Evolutionary conservation across 805 yeast species (phyloP).

Genomic region (Myxozyma lipomycoides): DNA sequence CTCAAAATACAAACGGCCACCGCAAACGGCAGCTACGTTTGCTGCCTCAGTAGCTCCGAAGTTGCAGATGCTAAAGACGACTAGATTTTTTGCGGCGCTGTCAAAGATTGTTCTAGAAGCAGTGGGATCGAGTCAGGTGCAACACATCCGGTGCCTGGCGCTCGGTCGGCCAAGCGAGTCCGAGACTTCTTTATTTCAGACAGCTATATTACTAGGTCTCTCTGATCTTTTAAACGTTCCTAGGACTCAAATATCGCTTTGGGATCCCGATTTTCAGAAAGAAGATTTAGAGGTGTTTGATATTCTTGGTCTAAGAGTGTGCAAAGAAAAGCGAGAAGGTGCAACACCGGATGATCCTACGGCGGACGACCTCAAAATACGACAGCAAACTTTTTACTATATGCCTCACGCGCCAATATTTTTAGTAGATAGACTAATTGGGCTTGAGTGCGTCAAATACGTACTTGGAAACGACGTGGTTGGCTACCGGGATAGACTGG

Average conservation of each 20-base stretch:
- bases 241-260: constrained; percentile 43
- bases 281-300: constrained; percentile 43
- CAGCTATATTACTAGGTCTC: constrained; percentile 54
- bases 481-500: constrained; percentile 16
- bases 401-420: constrained; percentile 72
- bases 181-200: constrained; percentile 54
- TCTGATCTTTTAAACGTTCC: constrained; percentile 32
- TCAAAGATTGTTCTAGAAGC: not conserved
- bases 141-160: constrained; percentile 59
- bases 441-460: constrained; percentile 12
- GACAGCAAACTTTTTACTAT: constrained; percentile 45
- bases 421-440: constrained; percentile 30
- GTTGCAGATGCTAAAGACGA: constrained; percentile 1
- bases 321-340: constrained; percentile 3
- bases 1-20: constrained; percentile 4
- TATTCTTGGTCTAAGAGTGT: constrained; percentile 32
- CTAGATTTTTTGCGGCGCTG: constrained; percentile 4
- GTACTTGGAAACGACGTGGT: constrained; percentile 25
- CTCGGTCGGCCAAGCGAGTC: constrained; percentile 58
- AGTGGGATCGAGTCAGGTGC: not conserved
- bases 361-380: not conserved
- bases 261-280: constrained; percentile 60
- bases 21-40: constrained; percentile 4
- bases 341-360: not conserved
- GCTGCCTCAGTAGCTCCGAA: constrained; percentile 1